Evolutionary conservation across 306 rosid genomes (phyloP).

Genomic region (Albizia julibrissin): DNA sequence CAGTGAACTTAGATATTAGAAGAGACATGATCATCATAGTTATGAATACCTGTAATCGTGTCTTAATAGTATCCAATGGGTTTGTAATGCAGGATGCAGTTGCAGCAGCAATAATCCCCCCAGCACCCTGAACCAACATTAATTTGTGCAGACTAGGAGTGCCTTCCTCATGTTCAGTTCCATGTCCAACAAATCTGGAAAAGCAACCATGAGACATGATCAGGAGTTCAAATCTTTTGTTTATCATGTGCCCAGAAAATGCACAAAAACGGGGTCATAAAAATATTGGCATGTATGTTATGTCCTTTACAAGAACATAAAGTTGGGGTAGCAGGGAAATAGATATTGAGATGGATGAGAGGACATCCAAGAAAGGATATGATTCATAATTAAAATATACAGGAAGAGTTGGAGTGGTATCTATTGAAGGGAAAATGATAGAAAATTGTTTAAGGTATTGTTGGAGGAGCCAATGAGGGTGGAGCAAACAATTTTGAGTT

Average conservation of each 20-base stretch:
- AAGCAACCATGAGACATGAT: slow-evolving; percentile 21
- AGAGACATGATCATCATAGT: slow-evolving; percentile 5
- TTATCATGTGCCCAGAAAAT: background rate
- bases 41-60: slow-evolving; percentile 84
- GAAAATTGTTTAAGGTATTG: too few species aligned
- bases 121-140: slow-evolving; percentile 78
- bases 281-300: background rate
- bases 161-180: slow-evolving; percentile 38
- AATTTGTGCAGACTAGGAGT: slow-evolving; percentile 59
- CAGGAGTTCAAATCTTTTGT: background rate
- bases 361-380: background rate
- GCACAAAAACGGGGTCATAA: background rate
- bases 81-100: slow-evolving; percentile 85
- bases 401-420: background rate
- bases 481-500: background rate
- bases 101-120: slow-evolving; percentile 90
- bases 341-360: background rate
- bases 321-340: background rate
- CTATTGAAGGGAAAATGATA: background rate
- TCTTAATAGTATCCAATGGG: slow-evolving; percentile 95
- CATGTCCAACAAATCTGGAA: slow-evolving; percentile 57
- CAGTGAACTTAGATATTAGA: slow-evolving; percentile 19
- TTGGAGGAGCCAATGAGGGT: background rate
- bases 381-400: too few species aligned
- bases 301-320: background rate